Evolutionary conservation across 2,329 filamentous ascomycete species (phyloP).

Genomic region (Emmonsiellopsis sp.): DNA sequence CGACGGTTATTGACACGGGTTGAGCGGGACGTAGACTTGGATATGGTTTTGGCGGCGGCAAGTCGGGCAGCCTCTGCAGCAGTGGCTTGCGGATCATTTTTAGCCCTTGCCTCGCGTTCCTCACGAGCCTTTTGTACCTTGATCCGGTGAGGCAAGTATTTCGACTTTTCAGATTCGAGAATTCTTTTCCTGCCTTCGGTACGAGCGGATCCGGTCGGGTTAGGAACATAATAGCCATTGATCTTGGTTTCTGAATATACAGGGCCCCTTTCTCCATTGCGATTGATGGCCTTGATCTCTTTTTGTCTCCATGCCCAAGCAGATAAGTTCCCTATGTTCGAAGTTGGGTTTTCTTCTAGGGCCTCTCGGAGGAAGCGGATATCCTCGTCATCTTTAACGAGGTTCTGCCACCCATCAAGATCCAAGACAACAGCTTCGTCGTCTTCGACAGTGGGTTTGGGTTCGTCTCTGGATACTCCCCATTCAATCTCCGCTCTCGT

Average conservation of each 20-base stretch:
- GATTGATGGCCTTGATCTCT: constrained; percentile 60
- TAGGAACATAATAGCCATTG: constrained; percentile 71
- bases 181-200: constrained; percentile 95
- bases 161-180: constrained; percentile 92
- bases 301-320: constrained; percentile 65
- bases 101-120: constrained; percentile 66
- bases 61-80: constrained; percentile 64
- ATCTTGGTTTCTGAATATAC: constrained; percentile 46
- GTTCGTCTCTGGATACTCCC: constrained; percentile 50
- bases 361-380: constrained; percentile 46
- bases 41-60: constrained; percentile 67
- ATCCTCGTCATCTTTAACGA: constrained; percentile 62
- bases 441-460: constrained; percentile 56
- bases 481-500: constrained; percentile 45
- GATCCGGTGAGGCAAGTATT: constrained; percentile 94
- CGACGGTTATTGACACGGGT: constrained; percentile 94
- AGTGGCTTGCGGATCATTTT: constrained; percentile 54
- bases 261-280: constrained; percentile 45
- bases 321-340: constrained; percentile 47
- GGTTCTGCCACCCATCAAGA: constrained; percentile 59
- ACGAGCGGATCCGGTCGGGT: constrained; percentile 72
- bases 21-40: constrained; percentile 82
- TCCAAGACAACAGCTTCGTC: constrained; percentile 56
- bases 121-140: constrained; percentile 87
- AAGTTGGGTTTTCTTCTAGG: constrained; percentile 37